Conservation (phyloP, 1,284 basidiomycete species). For the Ustilago cynodontis region DNA sequence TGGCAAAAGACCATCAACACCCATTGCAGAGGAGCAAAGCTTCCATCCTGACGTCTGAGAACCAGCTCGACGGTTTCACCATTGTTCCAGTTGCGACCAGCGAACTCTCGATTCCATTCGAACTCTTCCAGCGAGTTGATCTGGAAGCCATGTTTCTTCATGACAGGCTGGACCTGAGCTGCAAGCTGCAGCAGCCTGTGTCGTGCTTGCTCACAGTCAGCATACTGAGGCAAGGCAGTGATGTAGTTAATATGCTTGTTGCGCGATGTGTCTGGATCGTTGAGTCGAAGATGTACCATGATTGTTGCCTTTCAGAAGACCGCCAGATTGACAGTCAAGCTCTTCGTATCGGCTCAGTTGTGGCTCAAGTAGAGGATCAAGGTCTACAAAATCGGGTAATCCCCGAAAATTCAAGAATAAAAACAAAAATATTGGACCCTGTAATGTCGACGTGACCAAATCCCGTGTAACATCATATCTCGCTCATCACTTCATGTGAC, state of each 20-base stretch:
- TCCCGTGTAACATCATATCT: neutral
- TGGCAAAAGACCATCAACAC: slow-evolving; percentile 60
- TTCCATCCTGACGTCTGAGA: slow-evolving; percentile 46
- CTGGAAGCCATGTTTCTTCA: slow-evolving; percentile 57
- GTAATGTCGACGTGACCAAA: no score
- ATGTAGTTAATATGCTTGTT: slow-evolving; percentile 62
- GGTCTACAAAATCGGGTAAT: neutral
- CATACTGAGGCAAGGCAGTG: slow-evolving; percentile 46
- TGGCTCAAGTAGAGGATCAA: neutral
- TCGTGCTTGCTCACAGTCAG: slow-evolving; percentile 42
- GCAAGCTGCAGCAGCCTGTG: slow-evolving; percentile 51
- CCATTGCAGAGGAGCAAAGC: slow-evolving; percentile 53
- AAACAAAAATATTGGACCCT: no score
- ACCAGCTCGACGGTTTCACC: slow-evolving; percentile 61
- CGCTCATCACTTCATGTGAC: neutral
- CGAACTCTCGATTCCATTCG: slow-evolving; percentile 59
- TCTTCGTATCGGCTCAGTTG: neutral
- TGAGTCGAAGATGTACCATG: slow-evolving; percentile 58
- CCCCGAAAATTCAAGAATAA: no score
- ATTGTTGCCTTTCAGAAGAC: neutral
- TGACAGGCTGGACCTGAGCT: slow-evolving; percentile 59
- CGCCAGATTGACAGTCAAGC: neutral
- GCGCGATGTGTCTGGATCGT: slow-evolving; percentile 56
- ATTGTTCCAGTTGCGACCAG: slow-evolving; percentile 62
- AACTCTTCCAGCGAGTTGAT: slow-evolving; percentile 62